Base-by-base conservation (phyloP, 306 rosid genomes). In the Acmispon strigosus region DNA sequence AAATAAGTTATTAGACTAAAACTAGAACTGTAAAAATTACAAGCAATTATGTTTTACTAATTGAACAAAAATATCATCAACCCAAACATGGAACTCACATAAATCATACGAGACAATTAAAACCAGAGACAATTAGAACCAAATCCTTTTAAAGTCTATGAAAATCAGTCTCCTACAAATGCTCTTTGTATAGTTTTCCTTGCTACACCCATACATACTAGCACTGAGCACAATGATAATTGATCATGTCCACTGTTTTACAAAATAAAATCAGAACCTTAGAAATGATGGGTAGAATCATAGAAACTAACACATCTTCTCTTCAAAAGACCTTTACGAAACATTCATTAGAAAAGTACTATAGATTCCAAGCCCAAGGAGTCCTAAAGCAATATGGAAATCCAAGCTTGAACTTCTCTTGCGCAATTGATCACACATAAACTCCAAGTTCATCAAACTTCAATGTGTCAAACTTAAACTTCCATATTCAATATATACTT, bases 351-450 rank as follows among this genome's bases (percentile, higher is more conserved):
- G 56, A 29, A 70, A 53, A 44, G 22, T 54, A 63, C 54, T 24
- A 62, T 48, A 5, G 24, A 36, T 49, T 22, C 59, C 34, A 53
- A 54, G 22, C 54, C 20, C n/a, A 12, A 5, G 18, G 8, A 39
- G 66, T 56, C 42, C 80, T 66, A 27, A 66, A 60, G 37, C 37
- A 20, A 73, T 16, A 59, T 34, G 59, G 58, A 37, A 54, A 47
- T 14, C 57, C 52, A 39, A 50, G 13, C 62, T 2, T 65, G 17
- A 16, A 18, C 58, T 51, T 6, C 63, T 45, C 56, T 17, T 27
- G 0, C 53, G 39, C 51, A 63, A 66, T 18, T 65, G 13, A 42
- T 55, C 44, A 55, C 64, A 55, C 61, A 10, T 32, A 74, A 61
- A 66, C 51, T 50, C 74, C 42, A 41, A 54, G 51, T 48, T 43